Evolutionary conservation across 2,329 filamentous ascomycete genomes (phyloP).

Genomic region (Hymenoscyphus salicellus): DNA sequence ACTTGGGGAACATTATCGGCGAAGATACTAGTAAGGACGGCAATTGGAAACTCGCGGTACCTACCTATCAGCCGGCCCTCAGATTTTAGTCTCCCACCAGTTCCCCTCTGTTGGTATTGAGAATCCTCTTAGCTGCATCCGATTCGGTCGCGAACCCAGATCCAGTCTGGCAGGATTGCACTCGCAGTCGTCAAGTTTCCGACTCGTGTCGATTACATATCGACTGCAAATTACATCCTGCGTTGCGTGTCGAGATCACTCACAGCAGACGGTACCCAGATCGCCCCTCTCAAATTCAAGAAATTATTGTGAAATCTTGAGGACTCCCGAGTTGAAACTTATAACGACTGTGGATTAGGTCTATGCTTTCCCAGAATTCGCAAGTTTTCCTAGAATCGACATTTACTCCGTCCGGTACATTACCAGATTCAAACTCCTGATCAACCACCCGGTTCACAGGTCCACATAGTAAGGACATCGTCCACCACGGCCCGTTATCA

Average conservation of each 20-base stretch:
- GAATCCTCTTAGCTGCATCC: conserved; percentile 6
- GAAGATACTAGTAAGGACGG: not conserved
- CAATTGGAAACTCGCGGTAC: conserved; percentile 7
- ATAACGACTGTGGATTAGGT: not conserved
- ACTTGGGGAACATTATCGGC: not conserved
- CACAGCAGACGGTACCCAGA: not conserved
- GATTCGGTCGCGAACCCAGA: conserved; percentile 22
- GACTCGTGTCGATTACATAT: not conserved
- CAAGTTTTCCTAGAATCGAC: conserved; percentile 1
- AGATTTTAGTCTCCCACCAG: not conserved
- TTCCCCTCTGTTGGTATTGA: not conserved
- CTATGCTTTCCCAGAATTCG: not conserved
- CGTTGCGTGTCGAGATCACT: not conserved
- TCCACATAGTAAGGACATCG: not conserved
- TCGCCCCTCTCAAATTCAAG: not conserved
- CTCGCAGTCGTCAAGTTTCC: not conserved
- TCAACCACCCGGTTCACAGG: not conserved
- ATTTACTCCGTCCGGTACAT: too few species aligned
- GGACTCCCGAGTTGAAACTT: not conserved
- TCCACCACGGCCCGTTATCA: not conserved
- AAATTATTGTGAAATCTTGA: not conserved
- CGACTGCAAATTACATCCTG: not conserved
- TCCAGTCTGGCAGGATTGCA: conserved; percentile 26
- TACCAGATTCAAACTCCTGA: not conserved
- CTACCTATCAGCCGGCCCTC: not conserved